phyloP scores from a whole-genome alignment of 2,329 filamentous ascomycete species.

The Fusarium begoniae region DNA sequence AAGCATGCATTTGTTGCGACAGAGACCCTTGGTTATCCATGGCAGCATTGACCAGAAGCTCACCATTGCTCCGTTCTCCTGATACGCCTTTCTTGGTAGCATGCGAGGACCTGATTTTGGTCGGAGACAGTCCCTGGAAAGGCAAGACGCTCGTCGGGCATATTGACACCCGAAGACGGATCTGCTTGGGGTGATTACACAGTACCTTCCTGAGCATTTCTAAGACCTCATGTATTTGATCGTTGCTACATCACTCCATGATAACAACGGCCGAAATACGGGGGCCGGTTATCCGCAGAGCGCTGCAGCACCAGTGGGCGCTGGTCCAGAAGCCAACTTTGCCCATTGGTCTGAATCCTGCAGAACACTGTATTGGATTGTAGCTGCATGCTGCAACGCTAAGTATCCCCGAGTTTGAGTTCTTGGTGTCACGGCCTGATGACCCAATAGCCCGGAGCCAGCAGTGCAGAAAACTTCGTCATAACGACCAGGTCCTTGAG shows the following conservation, averaged over 20 bases:
- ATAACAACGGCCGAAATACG: conserved; percentile 20
- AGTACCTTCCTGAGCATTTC: background rate
- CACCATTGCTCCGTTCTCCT: conserved; percentile 11
- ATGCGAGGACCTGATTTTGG: background rate
- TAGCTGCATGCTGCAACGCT: conserved; percentile 36
- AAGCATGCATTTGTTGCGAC: background rate
- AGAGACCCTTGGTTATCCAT: conserved; percentile 2
- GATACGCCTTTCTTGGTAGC: conserved; percentile 10
- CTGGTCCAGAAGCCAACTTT: conserved; percentile 6
- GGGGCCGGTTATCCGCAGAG: background rate
- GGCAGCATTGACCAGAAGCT: conserved; percentile 13
- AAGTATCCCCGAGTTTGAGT: conserved; percentile 39
- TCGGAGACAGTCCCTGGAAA: conserved; percentile 28
- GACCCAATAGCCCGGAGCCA: conserved; percentile 26
- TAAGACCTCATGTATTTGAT: background rate
- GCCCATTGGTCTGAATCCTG: background rate
- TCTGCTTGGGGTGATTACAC: background rate
- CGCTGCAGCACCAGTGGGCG: background rate
- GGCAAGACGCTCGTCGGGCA: conserved; percentile 22
- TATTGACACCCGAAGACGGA: background rate
- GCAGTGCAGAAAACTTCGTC: conserved; percentile 24
- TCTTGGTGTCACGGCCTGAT: conserved; percentile 24
- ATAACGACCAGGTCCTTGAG: conserved; percentile 16
- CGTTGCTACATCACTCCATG: conserved; percentile 1
- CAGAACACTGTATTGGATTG: conserved; percentile 4